Conservation (phyloP, 768 basidiomycete species). For the Phaeotremella skinneri region DNA sequence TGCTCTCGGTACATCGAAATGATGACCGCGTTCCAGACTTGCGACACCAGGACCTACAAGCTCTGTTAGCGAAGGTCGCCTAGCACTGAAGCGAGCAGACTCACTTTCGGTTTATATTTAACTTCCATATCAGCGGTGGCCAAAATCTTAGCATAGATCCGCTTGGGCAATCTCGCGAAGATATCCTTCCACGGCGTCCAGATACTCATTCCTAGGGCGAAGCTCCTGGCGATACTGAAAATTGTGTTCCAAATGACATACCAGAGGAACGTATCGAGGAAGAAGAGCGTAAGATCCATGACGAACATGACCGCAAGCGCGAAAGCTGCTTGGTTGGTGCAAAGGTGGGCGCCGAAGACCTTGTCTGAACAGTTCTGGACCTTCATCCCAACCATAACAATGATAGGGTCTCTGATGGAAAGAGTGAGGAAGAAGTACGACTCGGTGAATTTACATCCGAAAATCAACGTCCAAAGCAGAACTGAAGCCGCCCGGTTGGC, state of each 20-base stretch:
- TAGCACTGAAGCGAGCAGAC: slow-evolving; percentile 25
- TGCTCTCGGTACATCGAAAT: slow-evolving; percentile 99
- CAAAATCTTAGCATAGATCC: slow-evolving; percentile 92
- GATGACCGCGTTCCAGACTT: slow-evolving; percentile 99
- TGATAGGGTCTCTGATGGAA: slow-evolving; percentile 88
- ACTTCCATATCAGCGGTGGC: slow-evolving; percentile 95
- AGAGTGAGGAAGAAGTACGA: slow-evolving; percentile 97
- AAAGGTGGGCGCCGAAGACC: slow-evolving; percentile 77
- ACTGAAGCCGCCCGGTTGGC: slow-evolving; percentile 74
- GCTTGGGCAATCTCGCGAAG: slow-evolving; percentile 89
- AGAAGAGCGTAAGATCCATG: slow-evolving; percentile 96
- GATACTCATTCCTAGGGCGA: slow-evolving; percentile 86
- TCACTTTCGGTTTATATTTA: slow-evolving; percentile 98
- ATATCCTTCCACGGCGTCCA: slow-evolving; percentile 99
- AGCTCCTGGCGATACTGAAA: slow-evolving; percentile 64
- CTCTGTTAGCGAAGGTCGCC: slow-evolving; percentile 8
- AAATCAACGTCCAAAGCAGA: slow-evolving; percentile 83
- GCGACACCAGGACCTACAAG: slow-evolving; percentile 86
- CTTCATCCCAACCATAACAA: slow-evolving; percentile 95
- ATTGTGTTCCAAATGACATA: slow-evolving; percentile 99
- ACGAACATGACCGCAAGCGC: slow-evolving; percentile 96
- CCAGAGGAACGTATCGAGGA: slow-evolving; percentile 99
- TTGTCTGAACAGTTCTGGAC: slow-evolving; percentile 85
- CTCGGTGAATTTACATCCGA: slow-evolving; percentile 93
- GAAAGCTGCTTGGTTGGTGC: slow-evolving; percentile 90